Conservation (phyloP, 192 early-diverging fungal species). For the Backusella australiensis region DNA sequence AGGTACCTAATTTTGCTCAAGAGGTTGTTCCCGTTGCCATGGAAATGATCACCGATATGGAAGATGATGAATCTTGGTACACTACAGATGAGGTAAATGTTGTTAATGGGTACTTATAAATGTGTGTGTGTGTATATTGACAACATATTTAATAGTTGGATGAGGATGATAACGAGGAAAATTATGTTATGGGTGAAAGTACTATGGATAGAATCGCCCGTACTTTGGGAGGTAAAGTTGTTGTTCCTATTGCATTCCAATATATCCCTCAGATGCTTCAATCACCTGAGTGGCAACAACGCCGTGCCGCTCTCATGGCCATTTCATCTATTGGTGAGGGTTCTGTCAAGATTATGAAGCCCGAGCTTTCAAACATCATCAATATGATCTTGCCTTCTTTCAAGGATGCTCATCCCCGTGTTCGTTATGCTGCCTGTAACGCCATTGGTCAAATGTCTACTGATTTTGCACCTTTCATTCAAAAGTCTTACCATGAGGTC, state of each 20-base stretch:
- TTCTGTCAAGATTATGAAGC: constrained; percentile 91
- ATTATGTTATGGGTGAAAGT: constrained; percentile 90
- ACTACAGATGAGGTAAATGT: constrained; percentile 67
- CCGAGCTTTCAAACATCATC: constrained; percentile 83
- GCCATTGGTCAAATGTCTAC: constrained; percentile 97
- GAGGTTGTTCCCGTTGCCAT: constrained; percentile 84
- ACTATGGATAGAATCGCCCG: constrained; percentile 93
- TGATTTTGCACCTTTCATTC: constrained; percentile 84
- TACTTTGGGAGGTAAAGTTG: constrained; percentile 81
- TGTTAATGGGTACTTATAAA: not conserved
- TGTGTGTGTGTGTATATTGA: no score
- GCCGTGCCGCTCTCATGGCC: constrained; percentile 91
- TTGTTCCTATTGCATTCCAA: constrained; percentile 86
- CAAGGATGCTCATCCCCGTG: constrained; percentile 89
- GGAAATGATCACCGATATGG: constrained; percentile 94
- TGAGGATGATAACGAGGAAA: constrained; percentile 88
- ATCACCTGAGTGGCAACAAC: constrained; percentile 82
- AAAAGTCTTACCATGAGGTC: constrained; percentile 70
- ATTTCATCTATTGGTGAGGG: constrained; percentile 98
- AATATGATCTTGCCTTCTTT: constrained; percentile 78
- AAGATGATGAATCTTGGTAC: constrained; percentile 90
- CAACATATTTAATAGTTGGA: constrained; percentile 52
- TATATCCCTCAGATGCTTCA: constrained; percentile 88
- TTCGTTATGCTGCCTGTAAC: constrained; percentile 96
- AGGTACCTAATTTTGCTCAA: constrained; percentile 76